Evolutionary conservation across 208 protist genomes (phyloP).

Genomic region (Novymonas esmeraldas): DNA sequence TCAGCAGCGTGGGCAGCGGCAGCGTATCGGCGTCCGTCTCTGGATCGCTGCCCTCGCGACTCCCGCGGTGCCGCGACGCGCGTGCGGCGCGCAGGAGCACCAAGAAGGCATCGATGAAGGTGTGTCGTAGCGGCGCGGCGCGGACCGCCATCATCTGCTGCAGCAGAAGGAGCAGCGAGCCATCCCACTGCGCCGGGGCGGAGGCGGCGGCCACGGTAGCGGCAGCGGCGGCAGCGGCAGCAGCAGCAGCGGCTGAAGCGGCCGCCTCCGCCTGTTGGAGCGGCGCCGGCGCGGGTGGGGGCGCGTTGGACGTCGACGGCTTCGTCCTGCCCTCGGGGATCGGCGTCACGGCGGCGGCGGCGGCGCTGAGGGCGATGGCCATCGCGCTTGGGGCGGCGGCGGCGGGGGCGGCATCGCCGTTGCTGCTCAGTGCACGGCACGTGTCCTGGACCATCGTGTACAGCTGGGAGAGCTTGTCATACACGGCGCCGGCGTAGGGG

Average conservation of each 20-base stretch:
- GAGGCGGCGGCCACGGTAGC: not conserved
- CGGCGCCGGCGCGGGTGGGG: not conserved
- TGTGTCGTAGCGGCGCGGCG: slow-evolving; percentile 49
- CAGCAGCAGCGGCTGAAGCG: not conserved
- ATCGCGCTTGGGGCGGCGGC: too few species aligned
- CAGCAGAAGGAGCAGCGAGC: slow-evolving; percentile 47
- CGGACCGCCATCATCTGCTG: slow-evolving; percentile 52
- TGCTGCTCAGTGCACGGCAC: slow-evolving; percentile 22
- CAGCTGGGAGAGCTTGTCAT: slow-evolving; percentile 52
- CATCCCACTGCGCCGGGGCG: slow-evolving; percentile 43
- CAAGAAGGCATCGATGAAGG: slow-evolving; percentile 54
- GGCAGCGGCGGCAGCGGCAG: too few species aligned
- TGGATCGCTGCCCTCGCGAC: not conserved
- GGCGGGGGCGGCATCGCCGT: not conserved
- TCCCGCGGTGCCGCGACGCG: slow-evolving; percentile 24
- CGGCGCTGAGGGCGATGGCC: too few species aligned
- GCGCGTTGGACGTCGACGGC: not conserved
- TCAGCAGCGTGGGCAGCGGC: slow-evolving; percentile 49
- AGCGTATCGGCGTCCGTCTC: slow-evolving; percentile 22
- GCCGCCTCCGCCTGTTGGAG: not conserved
- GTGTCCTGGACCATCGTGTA: slow-evolving; percentile 51
- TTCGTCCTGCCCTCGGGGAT: not conserved
- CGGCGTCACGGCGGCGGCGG: not conserved
- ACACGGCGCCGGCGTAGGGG: slow-evolving; percentile 69
- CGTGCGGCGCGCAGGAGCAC: slow-evolving; percentile 70